Evolutionary conservation across 257 asterid species (phyloP), one percentile per base, ranked within the genome.

Genomic region (Coffea canephora): DNA sequence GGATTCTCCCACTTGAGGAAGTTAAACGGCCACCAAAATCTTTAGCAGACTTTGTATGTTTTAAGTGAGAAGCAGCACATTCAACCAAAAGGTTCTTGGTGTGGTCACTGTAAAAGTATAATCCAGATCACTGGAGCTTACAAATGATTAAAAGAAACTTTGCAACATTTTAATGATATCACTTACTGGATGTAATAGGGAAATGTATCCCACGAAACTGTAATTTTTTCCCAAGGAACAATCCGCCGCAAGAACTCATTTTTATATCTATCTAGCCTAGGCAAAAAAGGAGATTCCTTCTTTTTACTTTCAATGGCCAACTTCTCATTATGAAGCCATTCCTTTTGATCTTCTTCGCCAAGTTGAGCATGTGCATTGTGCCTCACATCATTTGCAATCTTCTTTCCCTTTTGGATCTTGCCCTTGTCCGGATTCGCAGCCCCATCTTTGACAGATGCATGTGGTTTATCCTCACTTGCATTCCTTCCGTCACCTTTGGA

Each of bases 401-500:
- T 88, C 68, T 85, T 55, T 18, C 9, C 90, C 78, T 87, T 90
- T 48, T 77, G 78, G 67, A 75, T 75, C 74, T 86, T 87, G 74
- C 78, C 90, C 83, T 88, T 88, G 57, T 86, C 97, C 79, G 80
- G 80, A 77, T 77, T 86, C 54, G 81, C 81, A 68, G 80, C 81
- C 70, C 82, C 88, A 71, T 85, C 96, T 80, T 87, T 82, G 73
- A 79, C 87, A 59, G 86, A 78, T 57, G 79, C 79, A 48, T 73
- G 83, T 81, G 90, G 83, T 81, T 91, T 91, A 84, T 90, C 96
- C 86, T 93, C 97, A 75, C 94, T 93, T 69, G 93, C 89, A 81
- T 89, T 92, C 85, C 91, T 89, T 82, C 97, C 99, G 85, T 94
- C 98, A 61, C 99, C 94, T 88, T 92, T 89, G 18, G 99, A 96